Evolutionary conservation across 108 stramenopile species (phyloP).

Genomic region (Nitzschia palea): DNA sequence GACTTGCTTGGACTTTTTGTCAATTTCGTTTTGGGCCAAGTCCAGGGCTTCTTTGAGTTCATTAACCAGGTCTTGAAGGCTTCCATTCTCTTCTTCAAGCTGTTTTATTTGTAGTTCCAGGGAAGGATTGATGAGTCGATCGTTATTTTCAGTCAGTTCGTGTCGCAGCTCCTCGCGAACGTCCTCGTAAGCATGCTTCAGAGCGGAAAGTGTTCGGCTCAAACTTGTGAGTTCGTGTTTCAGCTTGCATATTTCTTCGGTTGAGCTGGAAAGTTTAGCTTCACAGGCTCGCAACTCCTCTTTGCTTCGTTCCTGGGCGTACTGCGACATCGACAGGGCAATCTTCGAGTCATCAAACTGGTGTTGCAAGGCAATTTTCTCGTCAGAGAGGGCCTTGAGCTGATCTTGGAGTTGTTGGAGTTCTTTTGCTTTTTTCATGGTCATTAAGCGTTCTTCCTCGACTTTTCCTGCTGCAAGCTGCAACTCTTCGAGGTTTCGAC

Average conservation of each 20-base stretch:
- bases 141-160: not conserved
- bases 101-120: conserved; percentile 4
- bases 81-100: conserved; percentile 3
- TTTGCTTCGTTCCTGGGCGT: conserved; percentile 10
- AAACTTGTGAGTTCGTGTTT: conserved; percentile 9
- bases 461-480: not conserved
- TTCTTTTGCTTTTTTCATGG: not conserved
- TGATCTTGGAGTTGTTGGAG: conserved; percentile 3
- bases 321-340: conserved; percentile 16
- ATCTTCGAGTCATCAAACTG: conserved; percentile 17
- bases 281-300: conserved; percentile 3
- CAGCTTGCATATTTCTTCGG: not conserved
- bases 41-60: conserved; percentile 7
- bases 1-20: conserved; percentile 17
- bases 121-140: not conserved
- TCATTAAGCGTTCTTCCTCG: not conserved
- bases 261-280: not conserved
- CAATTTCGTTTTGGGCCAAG: conserved; percentile 4
- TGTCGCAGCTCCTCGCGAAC: not conserved
- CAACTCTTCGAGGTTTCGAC: conserved; percentile 37
- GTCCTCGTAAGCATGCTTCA: conserved; percentile 10
- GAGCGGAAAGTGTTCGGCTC: conserved; percentile 9
- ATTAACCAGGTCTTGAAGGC: not conserved
- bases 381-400: conserved; percentile 1
- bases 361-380: conserved; percentile 18